Evolutionary conservation across 106 monocot species (phyloP).

Genomic region (Agapanthus africanus): DNA sequence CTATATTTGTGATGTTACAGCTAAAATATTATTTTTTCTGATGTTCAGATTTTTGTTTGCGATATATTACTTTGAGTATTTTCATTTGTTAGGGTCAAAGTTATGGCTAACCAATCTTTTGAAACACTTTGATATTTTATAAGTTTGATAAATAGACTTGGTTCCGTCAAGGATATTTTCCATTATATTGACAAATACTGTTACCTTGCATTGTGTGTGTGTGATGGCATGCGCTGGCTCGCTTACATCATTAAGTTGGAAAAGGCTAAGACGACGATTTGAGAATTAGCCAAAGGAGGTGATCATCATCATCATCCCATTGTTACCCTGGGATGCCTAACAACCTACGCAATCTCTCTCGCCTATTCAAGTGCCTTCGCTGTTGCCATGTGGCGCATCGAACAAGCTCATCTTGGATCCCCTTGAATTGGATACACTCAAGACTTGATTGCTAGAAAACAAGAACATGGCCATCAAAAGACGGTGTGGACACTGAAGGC

Average conservation of each 20-base stretch:
- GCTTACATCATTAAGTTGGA: neutral
- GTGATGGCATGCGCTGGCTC: neutral
- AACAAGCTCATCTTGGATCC: neutral
- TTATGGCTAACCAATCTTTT: neutral
- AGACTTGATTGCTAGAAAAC: conserved; percentile 2
- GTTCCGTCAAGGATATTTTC: too few species aligned
- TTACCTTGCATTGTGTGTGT: neutral
- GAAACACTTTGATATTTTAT: neutral
- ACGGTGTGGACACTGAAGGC: neutral
- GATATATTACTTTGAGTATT: neutral
- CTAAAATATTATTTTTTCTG: neutral
- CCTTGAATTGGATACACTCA: too few species aligned
- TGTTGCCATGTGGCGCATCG: neutral
- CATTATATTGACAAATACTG: neutral
- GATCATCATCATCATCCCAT: too few species aligned
- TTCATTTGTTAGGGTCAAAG: too few species aligned
- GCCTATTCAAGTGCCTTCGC: neutral
- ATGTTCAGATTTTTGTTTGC: neutral
- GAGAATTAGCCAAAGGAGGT: neutral
- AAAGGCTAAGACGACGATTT: too few species aligned
- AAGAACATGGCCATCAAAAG: conserved; percentile 9
- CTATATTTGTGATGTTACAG: neutral
- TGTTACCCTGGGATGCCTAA: conserved; percentile 6
- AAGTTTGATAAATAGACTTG: too few species aligned
- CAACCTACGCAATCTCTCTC: neutral